These are phyloP conservation scores for Esteya vermicola DNA, from an alignment of 2,329 filamentous ascomycete genomes.

Conservation along the genomic window DNA sequence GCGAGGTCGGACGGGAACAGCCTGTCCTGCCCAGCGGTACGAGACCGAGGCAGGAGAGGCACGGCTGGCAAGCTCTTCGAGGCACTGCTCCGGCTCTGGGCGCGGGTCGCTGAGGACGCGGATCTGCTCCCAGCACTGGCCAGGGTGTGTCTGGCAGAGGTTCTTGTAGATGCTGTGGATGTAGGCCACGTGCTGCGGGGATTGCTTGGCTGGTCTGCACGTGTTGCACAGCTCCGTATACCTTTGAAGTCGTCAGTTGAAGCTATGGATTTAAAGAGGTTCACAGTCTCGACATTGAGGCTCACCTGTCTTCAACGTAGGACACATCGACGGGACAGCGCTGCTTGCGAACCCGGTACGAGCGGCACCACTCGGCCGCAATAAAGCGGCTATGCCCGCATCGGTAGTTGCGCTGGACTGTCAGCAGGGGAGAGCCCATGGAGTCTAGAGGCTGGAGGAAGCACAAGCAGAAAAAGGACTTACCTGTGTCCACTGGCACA, in stretches of 20 bases:
- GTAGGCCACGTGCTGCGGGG: constrained; percentile 1
- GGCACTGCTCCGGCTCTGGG: too few species aligned
- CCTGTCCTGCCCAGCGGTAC: too few species aligned
- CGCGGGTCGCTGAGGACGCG: neutral
- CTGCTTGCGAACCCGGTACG: constrained; percentile 1
- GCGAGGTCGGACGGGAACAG: too few species aligned
- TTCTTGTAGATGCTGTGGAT: constrained; percentile 3
- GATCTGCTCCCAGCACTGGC: constrained; percentile 2
- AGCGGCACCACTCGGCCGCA: constrained; percentile 17
- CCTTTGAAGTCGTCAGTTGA: neutral
- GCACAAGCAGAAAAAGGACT: neutral
- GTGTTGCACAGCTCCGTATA: constrained; percentile 1
- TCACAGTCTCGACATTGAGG: neutral
- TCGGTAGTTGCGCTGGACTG: constrained; percentile 13
- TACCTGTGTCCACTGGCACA: constrained; percentile 5
- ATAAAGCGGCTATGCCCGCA: constrained; percentile 19
- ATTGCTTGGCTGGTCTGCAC: neutral
- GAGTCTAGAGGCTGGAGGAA: neutral
- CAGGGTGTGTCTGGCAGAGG: constrained; percentile 1
- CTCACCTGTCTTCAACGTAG: neutral
- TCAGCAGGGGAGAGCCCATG: too few species aligned
- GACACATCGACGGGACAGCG: constrained; percentile 1
- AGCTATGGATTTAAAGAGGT: neutral
- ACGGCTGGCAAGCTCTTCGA: neutral
- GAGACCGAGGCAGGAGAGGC: neutral